phyloP scores from a whole-genome alignment of 805 yeast species.

The Lipomyces sp. region DNA sequence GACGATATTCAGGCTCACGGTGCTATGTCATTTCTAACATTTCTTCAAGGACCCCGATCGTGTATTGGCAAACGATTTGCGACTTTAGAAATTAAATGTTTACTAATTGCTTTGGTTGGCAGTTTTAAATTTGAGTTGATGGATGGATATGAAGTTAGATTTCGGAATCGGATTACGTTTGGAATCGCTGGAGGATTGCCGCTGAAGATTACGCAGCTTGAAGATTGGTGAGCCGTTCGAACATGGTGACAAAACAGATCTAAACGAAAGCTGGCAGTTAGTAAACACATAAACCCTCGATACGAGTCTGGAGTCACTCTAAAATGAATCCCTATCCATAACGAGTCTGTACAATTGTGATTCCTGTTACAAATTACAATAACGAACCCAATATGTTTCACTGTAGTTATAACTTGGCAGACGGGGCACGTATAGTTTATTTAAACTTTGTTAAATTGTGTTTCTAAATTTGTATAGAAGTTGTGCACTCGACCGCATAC shows the following conservation, averaged over 20 bases:
- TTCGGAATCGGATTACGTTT: conserved; percentile 17
- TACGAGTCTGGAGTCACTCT: no score
- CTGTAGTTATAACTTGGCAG: no score
- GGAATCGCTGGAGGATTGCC: conserved; percentile 24
- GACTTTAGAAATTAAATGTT: conserved; percentile 25
- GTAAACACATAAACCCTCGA: no score
- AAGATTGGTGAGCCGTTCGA: conserved; percentile 4
- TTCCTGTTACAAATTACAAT: no score
- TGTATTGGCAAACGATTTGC: conserved; percentile 29
- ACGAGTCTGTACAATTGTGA: no score
- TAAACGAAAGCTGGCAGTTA: no score
- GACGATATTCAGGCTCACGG: no score
- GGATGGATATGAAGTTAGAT: conserved; percentile 15
- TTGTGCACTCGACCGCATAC: not conserved
- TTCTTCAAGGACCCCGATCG: conserved; percentile 28
- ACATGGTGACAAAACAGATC: no score
- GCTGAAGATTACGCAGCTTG: conserved; percentile 14
- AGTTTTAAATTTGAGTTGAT: conserved; percentile 12
- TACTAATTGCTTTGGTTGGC: conserved; percentile 24
- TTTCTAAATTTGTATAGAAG: not conserved
- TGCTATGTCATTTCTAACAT: conserved; percentile 9
- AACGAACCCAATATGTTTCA: no score
- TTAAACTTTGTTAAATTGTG: not conserved
- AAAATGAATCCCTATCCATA: no score
- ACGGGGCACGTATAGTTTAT: no score